Evolutionary conservation across 1,139 yeast species (phyloP), one percentile per base, ranked within the genome.

Genomic region (Blastobotrys ciferrii): DNA sequence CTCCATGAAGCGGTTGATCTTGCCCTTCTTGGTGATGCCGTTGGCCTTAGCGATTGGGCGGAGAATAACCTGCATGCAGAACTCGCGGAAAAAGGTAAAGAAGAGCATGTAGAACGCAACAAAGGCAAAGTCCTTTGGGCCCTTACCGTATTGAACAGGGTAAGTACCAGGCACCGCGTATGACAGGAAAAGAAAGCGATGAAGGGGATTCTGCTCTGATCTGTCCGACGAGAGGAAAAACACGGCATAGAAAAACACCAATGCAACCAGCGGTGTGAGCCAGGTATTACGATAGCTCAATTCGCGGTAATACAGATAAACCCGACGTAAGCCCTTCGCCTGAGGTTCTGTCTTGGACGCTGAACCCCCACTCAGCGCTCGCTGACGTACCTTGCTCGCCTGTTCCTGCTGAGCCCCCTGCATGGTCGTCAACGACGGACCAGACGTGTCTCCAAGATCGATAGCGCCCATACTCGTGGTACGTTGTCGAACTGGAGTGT

Each of bases 61-160:
- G 54, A 92, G 77, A 1, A 89, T 62, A 45, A 80, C 74, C 63
- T 91, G 91, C 98, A 92, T 91, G 59, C 81, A 66, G 64, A 92
- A 91, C 67, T 92, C 98, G 60, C 99, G 81, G 58, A 82, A 74
- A 64, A 92, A 92, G 0, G 96, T 87, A 76, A 92, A 91, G 59
- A 89, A 84, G 41, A 92, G 69, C 73, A 92, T 87, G 69, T 87
- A 84, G 65, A 80, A 89, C 33, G 75, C 75, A 18, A 91, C 88
- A 72, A 91, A 92, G 38, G 76, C 77, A 55, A 89, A 78, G 68
- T 92, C 99, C 59, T 84, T 81, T 43, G 66, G 73, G 51, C 99
- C 99, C 67, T 94, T 92, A 36, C 87, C 97, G 64, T 91, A 92
- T 61, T 69, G 43, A 18, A 44, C 56, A 12, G 65, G 62, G 13